phyloP scores from a whole-genome alignment of 805 yeast species.

The Lipomyces lipofer region DNA sequence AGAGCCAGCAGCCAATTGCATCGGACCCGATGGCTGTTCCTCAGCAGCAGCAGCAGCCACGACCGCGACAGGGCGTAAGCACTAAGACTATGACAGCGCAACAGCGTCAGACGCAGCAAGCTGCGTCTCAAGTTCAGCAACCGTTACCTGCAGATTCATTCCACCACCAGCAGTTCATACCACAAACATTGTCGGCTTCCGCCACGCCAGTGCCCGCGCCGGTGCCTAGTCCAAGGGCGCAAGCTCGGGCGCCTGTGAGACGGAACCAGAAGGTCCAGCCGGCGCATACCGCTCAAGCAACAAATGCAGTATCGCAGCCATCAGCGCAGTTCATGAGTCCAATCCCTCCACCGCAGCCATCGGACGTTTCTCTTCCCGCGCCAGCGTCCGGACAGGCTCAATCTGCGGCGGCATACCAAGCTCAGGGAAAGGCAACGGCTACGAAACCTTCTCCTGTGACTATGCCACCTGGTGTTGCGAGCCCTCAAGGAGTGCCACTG shows the following conservation, averaged over 20 bases:
- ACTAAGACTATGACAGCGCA: constrained; percentile 5
- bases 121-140: constrained; percentile 7
- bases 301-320: too few relatives aligned
- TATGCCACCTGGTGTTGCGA: constrained; percentile 2
- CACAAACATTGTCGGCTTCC: background rate
- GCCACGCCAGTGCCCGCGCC: constrained; percentile 8
- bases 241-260: constrained; percentile 7
- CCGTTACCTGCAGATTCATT: background rate
- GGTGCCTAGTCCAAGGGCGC: constrained; percentile 1
- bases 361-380: too few relatives aligned
- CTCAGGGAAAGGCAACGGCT: background rate
- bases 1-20: constrained; percentile 1
- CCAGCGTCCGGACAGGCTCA: background rate
- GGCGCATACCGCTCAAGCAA: background rate
- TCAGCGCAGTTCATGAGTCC: constrained; percentile 11
- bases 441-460: constrained; percentile 11
- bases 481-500: constrained; percentile 30
- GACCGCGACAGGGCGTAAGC: background rate
- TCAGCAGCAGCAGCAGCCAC: constrained; percentile 8
- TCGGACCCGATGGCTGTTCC: constrained; percentile 6
- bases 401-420: background rate
- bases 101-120: constrained; percentile 8
- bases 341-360: constrained; percentile 10
- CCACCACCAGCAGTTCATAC: background rate
- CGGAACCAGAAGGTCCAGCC: constrained; percentile 9